Percentiles rank a stretch among this genome's conserved stretches.
phyloP scores from a whole-genome alignment of 2,329 filamentous ascomycete species.

The Rosellinia necatrix region DNA sequence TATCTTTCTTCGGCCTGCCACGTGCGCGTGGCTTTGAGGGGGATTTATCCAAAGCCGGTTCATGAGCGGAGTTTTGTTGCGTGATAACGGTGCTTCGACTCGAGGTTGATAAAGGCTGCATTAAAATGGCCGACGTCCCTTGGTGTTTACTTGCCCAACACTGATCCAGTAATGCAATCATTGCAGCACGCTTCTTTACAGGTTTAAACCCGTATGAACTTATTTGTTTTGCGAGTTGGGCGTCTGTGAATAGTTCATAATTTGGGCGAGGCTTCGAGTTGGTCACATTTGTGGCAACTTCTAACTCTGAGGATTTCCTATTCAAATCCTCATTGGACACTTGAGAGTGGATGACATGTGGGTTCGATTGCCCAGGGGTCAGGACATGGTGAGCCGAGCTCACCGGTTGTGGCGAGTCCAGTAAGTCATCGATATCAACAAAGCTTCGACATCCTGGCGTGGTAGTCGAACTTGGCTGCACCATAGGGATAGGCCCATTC shows the following conservation, averaged over 20 bases:
- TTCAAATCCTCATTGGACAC: background rate
- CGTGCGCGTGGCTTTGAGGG: constrained; percentile 18
- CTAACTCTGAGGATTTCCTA: background rate
- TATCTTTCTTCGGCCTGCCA: constrained; percentile 22
- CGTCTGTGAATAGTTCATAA: constrained; percentile 65
- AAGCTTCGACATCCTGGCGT: constrained; percentile 28
- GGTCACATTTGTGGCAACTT: background rate
- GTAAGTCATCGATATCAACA: constrained; percentile 39
- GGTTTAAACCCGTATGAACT: constrained; percentile 73
- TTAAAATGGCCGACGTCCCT: constrained; percentile 14
- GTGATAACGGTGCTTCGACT: constrained; percentile 20
- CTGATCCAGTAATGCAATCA: constrained; percentile 70
- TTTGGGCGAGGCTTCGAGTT: constrained; percentile 50
- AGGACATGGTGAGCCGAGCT: constrained; percentile 8
- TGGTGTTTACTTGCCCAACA: constrained; percentile 69
- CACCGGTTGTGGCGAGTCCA: constrained; percentile 29
- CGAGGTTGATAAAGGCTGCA: constrained; percentile 32
- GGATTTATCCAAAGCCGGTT: constrained; percentile 13
- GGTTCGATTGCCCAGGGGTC: constrained; percentile 12
- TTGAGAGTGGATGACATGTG: constrained; percentile 29
- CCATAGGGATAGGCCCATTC: background rate
- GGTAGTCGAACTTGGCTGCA: background rate
- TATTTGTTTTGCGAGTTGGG: constrained; percentile 65
- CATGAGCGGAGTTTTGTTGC: constrained; percentile 14
- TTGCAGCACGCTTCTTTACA: constrained; percentile 68